Conservation (phyloP, 495 filamentous ascomycete species). For the Mytilinidion resinicola region DNA sequence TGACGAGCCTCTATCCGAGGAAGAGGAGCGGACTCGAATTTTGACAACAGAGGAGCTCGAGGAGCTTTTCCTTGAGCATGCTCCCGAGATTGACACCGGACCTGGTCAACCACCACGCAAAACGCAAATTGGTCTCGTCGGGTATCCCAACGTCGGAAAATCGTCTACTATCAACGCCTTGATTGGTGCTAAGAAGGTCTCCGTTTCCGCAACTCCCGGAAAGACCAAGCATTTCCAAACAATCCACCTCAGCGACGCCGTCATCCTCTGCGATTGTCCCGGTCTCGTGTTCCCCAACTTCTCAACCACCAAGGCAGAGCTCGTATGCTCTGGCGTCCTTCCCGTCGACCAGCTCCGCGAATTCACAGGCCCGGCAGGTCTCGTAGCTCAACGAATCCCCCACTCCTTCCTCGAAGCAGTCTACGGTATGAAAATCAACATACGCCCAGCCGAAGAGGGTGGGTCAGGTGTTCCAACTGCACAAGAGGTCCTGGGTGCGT, state of each 20-base stretch:
- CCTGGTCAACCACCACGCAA: conserved; percentile 47
- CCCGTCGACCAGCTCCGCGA: conserved; percentile 97
- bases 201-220: conserved; percentile 92
- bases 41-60: conserved; percentile 89
- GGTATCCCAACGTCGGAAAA: conserved; percentile 98
- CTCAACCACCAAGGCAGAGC: conserved; percentile 89
- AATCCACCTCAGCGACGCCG: conserved; percentile 80
- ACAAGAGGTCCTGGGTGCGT: conserved; percentile 78
- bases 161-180: conserved; percentile 98
- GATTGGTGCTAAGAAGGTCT: conserved; percentile 96
- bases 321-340: conserved; percentile 91
- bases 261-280: conserved; percentile 95
- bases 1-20: conserved; percentile 23
- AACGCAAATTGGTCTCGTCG: conserved; percentile 86
- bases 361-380: conserved; percentile 76
- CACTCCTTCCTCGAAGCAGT: conserved; percentile 81
- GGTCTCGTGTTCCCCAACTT: conserved; percentile 99
- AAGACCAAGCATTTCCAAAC: conserved; percentile 99
- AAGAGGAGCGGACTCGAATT: conserved; percentile 61
- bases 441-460: conserved; percentile 81
- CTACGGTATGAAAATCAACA: conserved; percentile 85
- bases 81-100: conserved; percentile 37
- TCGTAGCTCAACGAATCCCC: conserved; percentile 91
- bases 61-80: conserved; percentile 63
- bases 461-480: conserved; percentile 85